These are phyloP conservation scores for Suillus placidus DNA, from an alignment of 768 basidiomycete species.

Conservation along the genomic window DNA sequence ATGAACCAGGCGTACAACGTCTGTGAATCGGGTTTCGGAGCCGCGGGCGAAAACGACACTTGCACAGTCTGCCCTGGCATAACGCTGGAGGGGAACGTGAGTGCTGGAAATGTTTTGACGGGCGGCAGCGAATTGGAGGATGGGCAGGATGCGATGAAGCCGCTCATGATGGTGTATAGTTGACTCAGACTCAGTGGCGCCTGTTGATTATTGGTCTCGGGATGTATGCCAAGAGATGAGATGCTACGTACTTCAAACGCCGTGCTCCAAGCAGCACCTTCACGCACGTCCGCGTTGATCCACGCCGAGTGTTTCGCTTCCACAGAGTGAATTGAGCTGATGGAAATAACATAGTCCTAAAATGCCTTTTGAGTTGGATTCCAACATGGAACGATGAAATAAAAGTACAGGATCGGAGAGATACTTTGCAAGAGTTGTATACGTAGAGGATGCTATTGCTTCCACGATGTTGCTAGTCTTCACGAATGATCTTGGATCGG, in stretches of 20 bases:
- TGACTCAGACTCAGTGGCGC: slow-evolving; percentile 45
- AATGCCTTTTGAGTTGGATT: background rate
- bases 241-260: slow-evolving; percentile 55
- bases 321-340: slow-evolving; percentile 57
- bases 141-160: slow-evolving; percentile 59
- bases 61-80: slow-evolving; percentile 31
- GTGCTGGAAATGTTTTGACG: slow-evolving; percentile 52
- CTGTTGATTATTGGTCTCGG: slow-evolving; percentile 30
- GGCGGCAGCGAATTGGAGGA: slow-evolving; percentile 49
- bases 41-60: slow-evolving; percentile 26
- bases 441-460: slow-evolving; percentile 56
- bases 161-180: slow-evolving; percentile 41
- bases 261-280: slow-evolving; percentile 56
- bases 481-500: slow-evolving; percentile 50
- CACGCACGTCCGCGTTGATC: slow-evolving; percentile 53
- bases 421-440: slow-evolving; percentile 54
- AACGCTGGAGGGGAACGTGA: slow-evolving; percentile 36
- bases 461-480: slow-evolving; percentile 55
- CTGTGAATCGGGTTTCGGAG: slow-evolving; percentile 1
- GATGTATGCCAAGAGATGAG: slow-evolving; percentile 30
- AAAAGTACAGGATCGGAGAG: slow-evolving; percentile 44
- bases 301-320: slow-evolving; percentile 70
- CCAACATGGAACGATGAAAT: slow-evolving; percentile 30
- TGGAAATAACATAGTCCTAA: slow-evolving; percentile 50
- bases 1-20: slow-evolving; percentile 52